A percentile compares a stretch with the other conserved stretches of the same genome.
Conservation (phyloP, 148 eudicot genomes). For the Camellia sinensis region DNA sequence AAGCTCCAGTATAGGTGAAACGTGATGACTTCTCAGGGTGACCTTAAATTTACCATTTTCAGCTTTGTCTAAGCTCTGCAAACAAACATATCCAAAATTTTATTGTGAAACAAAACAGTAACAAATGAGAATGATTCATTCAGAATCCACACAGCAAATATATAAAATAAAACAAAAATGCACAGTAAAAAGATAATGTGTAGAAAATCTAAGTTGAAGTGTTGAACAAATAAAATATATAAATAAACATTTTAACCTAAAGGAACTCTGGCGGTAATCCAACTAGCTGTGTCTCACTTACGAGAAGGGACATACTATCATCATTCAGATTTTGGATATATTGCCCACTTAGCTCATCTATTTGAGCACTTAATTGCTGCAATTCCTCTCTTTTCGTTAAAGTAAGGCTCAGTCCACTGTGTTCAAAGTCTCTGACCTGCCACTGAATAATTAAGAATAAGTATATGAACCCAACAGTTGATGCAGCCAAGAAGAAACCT, state of each 20-base stretch:
- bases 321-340: constrained; percentile 73
- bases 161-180: neutral
- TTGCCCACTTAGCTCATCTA: constrained; percentile 72
- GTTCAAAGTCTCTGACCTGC: constrained; percentile 92
- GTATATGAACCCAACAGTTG: constrained; percentile 20
- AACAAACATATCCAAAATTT: constrained; percentile 13
- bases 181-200: neutral
- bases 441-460: constrained; percentile 52
- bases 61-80: constrained; percentile 66
- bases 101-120: neutral
- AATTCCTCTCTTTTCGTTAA: constrained; percentile 78
- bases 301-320: constrained; percentile 57
- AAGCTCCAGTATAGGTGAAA: constrained; percentile 73
- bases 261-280: constrained; percentile 85
- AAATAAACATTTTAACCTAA: constrained; percentile 40
- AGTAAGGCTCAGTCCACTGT: constrained; percentile 79
- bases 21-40: constrained; percentile 69
- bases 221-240: neutral
- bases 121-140: neutral
- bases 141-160: neutral
- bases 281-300: constrained; percentile 61
- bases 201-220: too few species aligned
- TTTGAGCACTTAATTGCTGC: constrained; percentile 65
- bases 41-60: constrained; percentile 62
- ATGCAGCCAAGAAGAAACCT: neutral